A percentile compares a stretch with the other conserved stretches of the same genome.
Evolutionary conservation across 1,284 basidiomycete species (phyloP).

Genomic region (Trichosporon ovoides): DNA sequence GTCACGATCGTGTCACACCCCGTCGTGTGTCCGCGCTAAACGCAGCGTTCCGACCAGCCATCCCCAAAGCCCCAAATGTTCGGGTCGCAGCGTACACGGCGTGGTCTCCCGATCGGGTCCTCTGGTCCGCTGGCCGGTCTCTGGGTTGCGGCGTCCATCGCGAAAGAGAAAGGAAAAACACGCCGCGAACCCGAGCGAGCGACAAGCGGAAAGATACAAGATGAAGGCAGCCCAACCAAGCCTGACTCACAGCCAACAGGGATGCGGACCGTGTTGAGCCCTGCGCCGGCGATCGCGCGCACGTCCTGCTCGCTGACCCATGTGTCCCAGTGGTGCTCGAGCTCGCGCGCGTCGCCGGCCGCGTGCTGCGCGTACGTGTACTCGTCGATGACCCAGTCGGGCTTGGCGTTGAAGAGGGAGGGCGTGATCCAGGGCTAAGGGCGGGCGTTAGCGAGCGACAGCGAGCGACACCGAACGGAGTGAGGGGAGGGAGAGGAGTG

Average conservation of each 20-base stretch:
- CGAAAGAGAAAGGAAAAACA: background rate
- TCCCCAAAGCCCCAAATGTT: too few species aligned
- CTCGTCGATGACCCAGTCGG: slow-evolving; percentile 47
- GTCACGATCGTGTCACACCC: too few species aligned
- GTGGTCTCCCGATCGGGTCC: background rate
- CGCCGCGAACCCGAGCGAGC: too few species aligned
- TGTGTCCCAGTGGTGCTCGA: slow-evolving; percentile 43
- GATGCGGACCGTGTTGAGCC: slow-evolving; percentile 72
- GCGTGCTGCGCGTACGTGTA: slow-evolving; percentile 35
- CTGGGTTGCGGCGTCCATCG: too few species aligned
- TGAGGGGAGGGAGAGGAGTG: too few species aligned
- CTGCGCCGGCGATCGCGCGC: slow-evolving; percentile 71
- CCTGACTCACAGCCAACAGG: slow-evolving; percentile 59
- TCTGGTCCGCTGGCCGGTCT: too few species aligned
- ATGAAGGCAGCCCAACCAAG: too few species aligned
- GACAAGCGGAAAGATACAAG: too few species aligned
- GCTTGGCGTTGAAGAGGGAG: slow-evolving; percentile 41
- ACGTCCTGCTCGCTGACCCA: slow-evolving; percentile 76
- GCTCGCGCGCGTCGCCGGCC: slow-evolving; percentile 31
- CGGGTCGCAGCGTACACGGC: too few species aligned
- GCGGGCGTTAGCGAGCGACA: background rate
- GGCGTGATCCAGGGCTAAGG: slow-evolving; percentile 50
- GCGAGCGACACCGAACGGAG: too few species aligned
- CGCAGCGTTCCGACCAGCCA: too few species aligned
- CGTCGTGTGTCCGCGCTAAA: too few species aligned